Evolutionary conservation across 345 rosid genomes (phyloP).

Genomic region (Syzygium oleosum): DNA sequence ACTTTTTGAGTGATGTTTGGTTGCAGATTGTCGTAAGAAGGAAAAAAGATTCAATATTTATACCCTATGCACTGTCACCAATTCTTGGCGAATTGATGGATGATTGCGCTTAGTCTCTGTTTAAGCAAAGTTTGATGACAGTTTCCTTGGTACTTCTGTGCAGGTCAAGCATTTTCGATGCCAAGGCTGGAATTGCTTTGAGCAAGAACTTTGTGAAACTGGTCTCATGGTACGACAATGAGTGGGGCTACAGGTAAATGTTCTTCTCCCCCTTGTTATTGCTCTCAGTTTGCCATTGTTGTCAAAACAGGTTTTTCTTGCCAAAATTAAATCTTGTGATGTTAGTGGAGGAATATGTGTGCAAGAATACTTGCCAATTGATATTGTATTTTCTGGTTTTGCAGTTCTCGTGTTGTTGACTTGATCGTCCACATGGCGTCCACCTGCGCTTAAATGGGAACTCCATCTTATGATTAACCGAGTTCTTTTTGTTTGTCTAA

Average conservation of each 20-base stretch:
- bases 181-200: slow-evolving; percentile 87
- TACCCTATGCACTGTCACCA: not conserved
- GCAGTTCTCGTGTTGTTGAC: slow-evolving; percentile 75
- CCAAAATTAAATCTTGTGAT: not conserved
- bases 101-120: not conserved
- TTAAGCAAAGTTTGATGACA: not conserved
- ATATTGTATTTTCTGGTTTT: not conserved
- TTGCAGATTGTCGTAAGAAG: not conserved
- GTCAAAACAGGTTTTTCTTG: not conserved
- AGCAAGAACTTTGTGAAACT: slow-evolving; percentile 59
- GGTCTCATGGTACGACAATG: slow-evolving; percentile 89
- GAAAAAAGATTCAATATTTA: not conserved
- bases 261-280: no score
- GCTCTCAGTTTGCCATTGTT: not conserved
- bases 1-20: not conserved
- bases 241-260: slow-evolving; percentile 87
- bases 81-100: not conserved
- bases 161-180: slow-evolving; percentile 95
- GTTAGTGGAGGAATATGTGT: not conserved
- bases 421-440: slow-evolving; percentile 65
- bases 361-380: not conserved
- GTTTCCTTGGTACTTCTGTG: not conserved
- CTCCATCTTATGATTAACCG: not conserved
- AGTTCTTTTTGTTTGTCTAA: not conserved
- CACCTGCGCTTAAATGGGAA: slow-evolving; percentile 8